phyloP scores from a whole-genome alignment of 2,329 filamentous ascomycete genomes.

The Phyllosticta citriasiana region DNA sequence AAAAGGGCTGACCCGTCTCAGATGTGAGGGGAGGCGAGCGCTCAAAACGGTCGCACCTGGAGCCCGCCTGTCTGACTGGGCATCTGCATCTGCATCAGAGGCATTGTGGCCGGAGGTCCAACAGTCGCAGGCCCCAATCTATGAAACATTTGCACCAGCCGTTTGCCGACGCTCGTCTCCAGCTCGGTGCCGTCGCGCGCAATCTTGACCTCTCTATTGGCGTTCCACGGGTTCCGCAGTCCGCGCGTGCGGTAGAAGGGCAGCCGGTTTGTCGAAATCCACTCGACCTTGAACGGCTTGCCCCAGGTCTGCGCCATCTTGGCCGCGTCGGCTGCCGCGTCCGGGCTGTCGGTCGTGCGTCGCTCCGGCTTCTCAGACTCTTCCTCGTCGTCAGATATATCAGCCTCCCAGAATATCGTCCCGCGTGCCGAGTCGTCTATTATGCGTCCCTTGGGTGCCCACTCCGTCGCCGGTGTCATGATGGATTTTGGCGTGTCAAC shows the following conservation, averaged over 20 bases:
- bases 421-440: conserved; percentile 90
- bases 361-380: conserved; percentile 32
- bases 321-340: conserved; percentile 19
- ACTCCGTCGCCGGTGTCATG: conserved; percentile 65
- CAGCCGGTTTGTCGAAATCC: conserved; percentile 72
- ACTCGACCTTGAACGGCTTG: conserved; percentile 83
- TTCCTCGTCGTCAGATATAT: conserved; percentile 47
- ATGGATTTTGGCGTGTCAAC: conserved; percentile 69
- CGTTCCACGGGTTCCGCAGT: conserved; percentile 87
- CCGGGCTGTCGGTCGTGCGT: conserved; percentile 18
- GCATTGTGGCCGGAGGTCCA: not conserved
- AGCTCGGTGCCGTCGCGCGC: conserved; percentile 89
- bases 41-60: conserved; percentile 7
- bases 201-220: conserved; percentile 91
- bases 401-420: conserved; percentile 93
- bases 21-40: not conserved
- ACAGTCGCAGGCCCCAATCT: conserved; percentile 22
- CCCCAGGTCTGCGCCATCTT: conserved; percentile 58
- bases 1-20: not conserved
- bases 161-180: conserved; percentile 69
- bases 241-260: conserved; percentile 86
- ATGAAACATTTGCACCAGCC: conserved; percentile 71
- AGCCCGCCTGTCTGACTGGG: not conserved
- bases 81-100: conserved; percentile 8
- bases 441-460: conserved; percentile 71